These are phyloP conservation scores for Heimioporus sp. DNA, from an alignment of 768 basidiomycete genomes.

Conservation along the genomic window DNA sequence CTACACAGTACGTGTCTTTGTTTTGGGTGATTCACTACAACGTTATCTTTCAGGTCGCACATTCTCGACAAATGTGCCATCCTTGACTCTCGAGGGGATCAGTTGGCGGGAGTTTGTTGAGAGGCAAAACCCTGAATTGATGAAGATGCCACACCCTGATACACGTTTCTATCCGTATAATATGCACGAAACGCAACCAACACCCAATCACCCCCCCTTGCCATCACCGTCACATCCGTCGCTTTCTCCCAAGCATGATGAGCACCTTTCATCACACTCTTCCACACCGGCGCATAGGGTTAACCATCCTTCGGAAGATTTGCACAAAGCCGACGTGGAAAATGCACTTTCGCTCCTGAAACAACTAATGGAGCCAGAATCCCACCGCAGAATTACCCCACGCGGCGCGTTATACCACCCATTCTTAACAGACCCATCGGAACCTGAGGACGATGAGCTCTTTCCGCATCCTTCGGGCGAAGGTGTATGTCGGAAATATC, in stretches of 20 bases:
- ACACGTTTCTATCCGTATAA: slow-evolving; percentile 55
- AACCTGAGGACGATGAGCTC: slow-evolving; percentile 57
- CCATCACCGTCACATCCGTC: slow-evolving; percentile 34
- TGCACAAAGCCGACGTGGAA: slow-evolving; percentile 55
- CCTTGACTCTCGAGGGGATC: slow-evolving; percentile 62
- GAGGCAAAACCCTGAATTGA: slow-evolving; percentile 70
- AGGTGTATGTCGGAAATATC: slow-evolving; percentile 63
- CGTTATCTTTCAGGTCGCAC: slow-evolving; percentile 62
- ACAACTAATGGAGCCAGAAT: slow-evolving; percentile 71
- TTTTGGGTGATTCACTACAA: slow-evolving; percentile 3
- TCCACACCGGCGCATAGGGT: slow-evolving; percentile 14
- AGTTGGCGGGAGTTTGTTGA: slow-evolving; percentile 75
- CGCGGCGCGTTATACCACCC: slow-evolving; percentile 72
- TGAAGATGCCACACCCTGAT: slow-evolving; percentile 49
- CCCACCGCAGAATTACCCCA: slow-evolving; percentile 75
- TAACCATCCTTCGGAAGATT: slow-evolving; percentile 30
- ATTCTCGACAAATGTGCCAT: slow-evolving; percentile 87
- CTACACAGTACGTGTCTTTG: slow-evolving; percentile 70
- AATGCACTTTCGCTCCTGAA: slow-evolving; percentile 75
- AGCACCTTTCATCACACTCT: slow-evolving; percentile 21
- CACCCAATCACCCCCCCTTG: slow-evolving; percentile 22
- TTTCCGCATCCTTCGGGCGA: slow-evolving; percentile 68
- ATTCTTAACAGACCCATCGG: slow-evolving; percentile 59
- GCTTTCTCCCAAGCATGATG: slow-evolving; percentile 15
- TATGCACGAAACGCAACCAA: slow-evolving; percentile 24